Evolutionary conservation across 768 basidiomycete species (phyloP).

Genomic region (Lyophyllum atratum): DNA sequence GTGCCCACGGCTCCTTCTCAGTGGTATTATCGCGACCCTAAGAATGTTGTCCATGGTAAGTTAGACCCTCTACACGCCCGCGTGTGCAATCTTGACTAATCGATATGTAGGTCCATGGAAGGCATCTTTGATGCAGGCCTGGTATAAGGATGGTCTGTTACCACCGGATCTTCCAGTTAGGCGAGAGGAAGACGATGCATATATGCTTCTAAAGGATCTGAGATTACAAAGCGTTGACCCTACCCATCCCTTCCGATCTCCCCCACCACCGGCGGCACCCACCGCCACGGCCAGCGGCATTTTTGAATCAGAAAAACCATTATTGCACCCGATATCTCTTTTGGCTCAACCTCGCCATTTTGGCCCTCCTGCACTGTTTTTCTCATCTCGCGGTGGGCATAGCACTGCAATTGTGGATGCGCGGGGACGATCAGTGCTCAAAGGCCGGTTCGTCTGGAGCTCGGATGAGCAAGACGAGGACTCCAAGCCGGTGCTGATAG

Average conservation of each 20-base stretch:
- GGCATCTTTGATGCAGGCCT: slow-evolving; percentile 83
- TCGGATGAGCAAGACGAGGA: slow-evolving; percentile 57
- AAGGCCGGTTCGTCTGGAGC: slow-evolving; percentile 81
- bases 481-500: slow-evolving; percentile 28
- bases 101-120: slow-evolving; percentile 79
- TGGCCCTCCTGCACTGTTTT: slow-evolving; percentile 86
- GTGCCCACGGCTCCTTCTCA: slow-evolving; percentile 64
- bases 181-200: slow-evolving; percentile 72
- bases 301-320: slow-evolving; percentile 47
- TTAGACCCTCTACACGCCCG: neutral
- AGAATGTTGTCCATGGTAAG: slow-evolving; percentile 76
- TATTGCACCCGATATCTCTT: slow-evolving; percentile 74
- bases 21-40: slow-evolving; percentile 88
- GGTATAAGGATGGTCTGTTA: slow-evolving; percentile 84
- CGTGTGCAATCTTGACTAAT: neutral
- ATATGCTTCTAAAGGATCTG: slow-evolving; percentile 70
- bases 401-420: slow-evolving; percentile 87
- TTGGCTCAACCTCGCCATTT: slow-evolving; percentile 80
- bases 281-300: slow-evolving; percentile 16
- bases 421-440: slow-evolving; percentile 82
- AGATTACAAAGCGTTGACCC: slow-evolving; percentile 80
- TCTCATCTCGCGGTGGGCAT: slow-evolving; percentile 86
- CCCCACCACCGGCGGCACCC: slow-evolving; percentile 36
- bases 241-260: slow-evolving; percentile 71
- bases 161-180: slow-evolving; percentile 83